These are phyloP conservation scores for Neoboletus magnificus DNA, from an alignment of 768 basidiomycete species.

Conservation along the genomic window DNA sequence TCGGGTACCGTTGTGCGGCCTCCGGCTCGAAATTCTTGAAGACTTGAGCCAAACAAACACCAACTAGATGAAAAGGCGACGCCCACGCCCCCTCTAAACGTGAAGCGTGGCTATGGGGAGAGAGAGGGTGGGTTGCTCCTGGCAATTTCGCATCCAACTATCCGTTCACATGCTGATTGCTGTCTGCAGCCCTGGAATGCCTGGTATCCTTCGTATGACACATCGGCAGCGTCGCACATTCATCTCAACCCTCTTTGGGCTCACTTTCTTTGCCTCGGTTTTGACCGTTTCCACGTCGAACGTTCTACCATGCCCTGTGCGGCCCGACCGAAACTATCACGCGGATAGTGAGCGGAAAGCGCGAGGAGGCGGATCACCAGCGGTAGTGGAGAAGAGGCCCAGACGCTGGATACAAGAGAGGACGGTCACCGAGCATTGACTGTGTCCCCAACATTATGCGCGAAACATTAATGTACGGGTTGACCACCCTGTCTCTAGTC, in stretches of 20 bases:
- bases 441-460: neutral
- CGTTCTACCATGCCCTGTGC: conserved; percentile 78
- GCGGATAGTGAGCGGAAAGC: conserved; percentile 47
- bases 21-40: too few relatives aligned
- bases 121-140: conserved; percentile 14
- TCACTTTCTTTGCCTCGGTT: conserved; percentile 76
- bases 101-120: conserved; percentile 25
- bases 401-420: conserved; percentile 84
- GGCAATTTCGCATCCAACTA: too few relatives aligned
- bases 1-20: neutral
- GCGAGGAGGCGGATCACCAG: conserved; percentile 24
- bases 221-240: conserved; percentile 61
- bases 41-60: conserved; percentile 20
- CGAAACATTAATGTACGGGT: neutral
- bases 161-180: conserved; percentile 41
- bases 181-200: conserved; percentile 53
- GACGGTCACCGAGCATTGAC: conserved; percentile 16
- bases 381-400: conserved; percentile 60
- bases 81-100: neutral
- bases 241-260: conserved; percentile 73
- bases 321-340: conserved; percentile 52
- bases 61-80: conserved; percentile 10
- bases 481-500: neutral
- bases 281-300: conserved; percentile 78
- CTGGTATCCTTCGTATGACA: conserved; percentile 58